Evolutionary conservation across 148 eudicot genomes (phyloP).

Genomic region (Amaranthus palmeri): DNA sequence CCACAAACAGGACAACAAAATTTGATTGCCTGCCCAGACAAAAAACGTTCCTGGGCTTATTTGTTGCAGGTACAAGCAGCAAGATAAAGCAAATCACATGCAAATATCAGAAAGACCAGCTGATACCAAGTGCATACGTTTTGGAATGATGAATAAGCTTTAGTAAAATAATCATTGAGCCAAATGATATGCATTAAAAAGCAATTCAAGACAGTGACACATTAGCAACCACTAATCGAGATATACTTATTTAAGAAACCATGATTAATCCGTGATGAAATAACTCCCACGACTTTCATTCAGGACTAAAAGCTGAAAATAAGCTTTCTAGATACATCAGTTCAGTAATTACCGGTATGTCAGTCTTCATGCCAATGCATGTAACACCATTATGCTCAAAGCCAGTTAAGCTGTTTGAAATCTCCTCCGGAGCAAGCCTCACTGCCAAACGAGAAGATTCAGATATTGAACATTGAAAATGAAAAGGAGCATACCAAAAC

Average conservation of each 20-base stretch:
- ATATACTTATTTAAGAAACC: neutral
- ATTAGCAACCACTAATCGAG: constrained; percentile 6
- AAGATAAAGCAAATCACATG: constrained; percentile 24
- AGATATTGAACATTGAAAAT: neutral
- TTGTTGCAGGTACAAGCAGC: constrained; percentile 6
- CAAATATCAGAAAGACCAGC: neutral
- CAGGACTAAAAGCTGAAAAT: constrained; percentile 1
- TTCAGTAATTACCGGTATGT: constrained; percentile 67
- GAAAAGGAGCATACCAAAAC: neutral
- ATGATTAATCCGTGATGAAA: neutral
- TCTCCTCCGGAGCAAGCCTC: constrained; percentile 96
- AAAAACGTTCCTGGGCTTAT: constrained; percentile 8
- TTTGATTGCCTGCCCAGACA: constrained; percentile 11
- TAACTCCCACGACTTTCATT: constrained; percentile 2
- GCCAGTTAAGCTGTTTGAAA: constrained; percentile 75
- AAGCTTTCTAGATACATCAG: neutral
- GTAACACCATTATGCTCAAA: constrained; percentile 89
- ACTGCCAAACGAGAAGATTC: constrained; percentile 42
- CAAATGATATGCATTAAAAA: neutral
- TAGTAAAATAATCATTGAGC: neutral
- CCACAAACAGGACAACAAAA: constrained; percentile 22
- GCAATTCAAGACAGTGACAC: neutral
- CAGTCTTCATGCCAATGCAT: constrained; percentile 96
- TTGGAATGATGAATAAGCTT: constrained; percentile 2
- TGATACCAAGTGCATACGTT: neutral